phyloP scores from a whole-genome alignment of 805 yeast genomes.

The Peterozyma xylosa region DNA sequence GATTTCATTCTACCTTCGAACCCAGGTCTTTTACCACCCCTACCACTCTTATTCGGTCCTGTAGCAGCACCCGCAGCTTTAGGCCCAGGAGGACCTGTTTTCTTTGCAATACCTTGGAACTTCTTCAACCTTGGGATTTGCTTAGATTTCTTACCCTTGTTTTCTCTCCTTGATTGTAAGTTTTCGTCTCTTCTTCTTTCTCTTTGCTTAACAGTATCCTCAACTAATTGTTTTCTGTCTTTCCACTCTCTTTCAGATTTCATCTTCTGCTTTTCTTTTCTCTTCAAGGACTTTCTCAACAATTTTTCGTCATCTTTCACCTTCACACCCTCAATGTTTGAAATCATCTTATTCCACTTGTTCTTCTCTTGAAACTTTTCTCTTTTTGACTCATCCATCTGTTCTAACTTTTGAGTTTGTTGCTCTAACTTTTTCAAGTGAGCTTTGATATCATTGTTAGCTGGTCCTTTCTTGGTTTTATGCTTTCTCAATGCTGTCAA shows the following conservation, averaged over 20 bases:
- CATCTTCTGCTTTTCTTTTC: slow-evolving; percentile 75
- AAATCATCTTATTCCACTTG: slow-evolving; percentile 78
- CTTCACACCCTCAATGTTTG: slow-evolving; percentile 84
- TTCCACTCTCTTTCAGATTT: slow-evolving; percentile 89
- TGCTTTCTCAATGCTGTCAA: slow-evolving; percentile 46
- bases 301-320: slow-evolving; percentile 85
- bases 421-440: slow-evolving; percentile 72
- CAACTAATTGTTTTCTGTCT: slow-evolving; percentile 78
- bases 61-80: slow-evolving; percentile 23
- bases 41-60: slow-evolving; percentile 7
- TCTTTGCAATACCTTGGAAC: slow-evolving; percentile 47
- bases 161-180: slow-evolving; percentile 74
- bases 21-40: slow-evolving; percentile 58
- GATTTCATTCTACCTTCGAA: slow-evolving; percentile 63
- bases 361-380: slow-evolving; percentile 59
- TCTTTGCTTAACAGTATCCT: slow-evolving; percentile 64
- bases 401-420: slow-evolving; percentile 56
- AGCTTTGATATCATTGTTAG: slow-evolving; percentile 75
- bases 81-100: slow-evolving; percentile 5
- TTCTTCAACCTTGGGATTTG: slow-evolving; percentile 62
- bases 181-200: slow-evolving; percentile 90
- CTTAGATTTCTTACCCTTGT: slow-evolving; percentile 74
- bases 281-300: slow-evolving; percentile 76
- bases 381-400: slow-evolving; percentile 55
- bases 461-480: slow-evolving; percentile 73